Evolutionary conservation across 73 alveolate species (phyloP).

Genomic region (Paramecium caudatum): DNA sequence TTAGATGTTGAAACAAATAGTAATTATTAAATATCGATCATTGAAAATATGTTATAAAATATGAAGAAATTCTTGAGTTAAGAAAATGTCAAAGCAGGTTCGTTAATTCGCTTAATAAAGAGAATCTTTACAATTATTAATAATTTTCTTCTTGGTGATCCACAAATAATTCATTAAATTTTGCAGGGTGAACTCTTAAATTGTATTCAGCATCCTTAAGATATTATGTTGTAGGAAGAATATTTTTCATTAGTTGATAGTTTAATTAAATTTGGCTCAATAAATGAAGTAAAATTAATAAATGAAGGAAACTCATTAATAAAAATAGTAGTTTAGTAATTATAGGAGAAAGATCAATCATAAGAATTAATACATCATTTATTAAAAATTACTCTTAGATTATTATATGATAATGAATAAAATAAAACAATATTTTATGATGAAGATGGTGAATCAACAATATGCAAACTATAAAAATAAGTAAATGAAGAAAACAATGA

Average conservation of each 20-base stretch:
- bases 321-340: not conserved
- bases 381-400: not conserved
- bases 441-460: slow-evolving; percentile 45
- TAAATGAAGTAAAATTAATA: not conserved
- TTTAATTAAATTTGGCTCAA: not conserved
- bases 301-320: not conserved
- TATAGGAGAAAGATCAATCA: not conserved
- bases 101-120: not conserved
- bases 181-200: no score
- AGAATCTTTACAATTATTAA: not conserved
- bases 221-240: no score
- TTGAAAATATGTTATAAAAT: not conserved
- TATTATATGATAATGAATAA: not conserved
- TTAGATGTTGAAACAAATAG: not conserved
- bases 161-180: no score
- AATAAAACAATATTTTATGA: slow-evolving; percentile 5
- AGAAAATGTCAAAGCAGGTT: not conserved
- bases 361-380: not conserved
- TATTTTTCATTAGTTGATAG: not conserved
- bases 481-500: no score
- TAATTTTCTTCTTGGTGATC: not conserved
- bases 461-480: no score
- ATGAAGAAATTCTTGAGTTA: not conserved
- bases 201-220: no score
- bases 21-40: not conserved